Conservation (phyloP, 805 yeast genomes). For the Komagataella mondaviorum region DNA sequence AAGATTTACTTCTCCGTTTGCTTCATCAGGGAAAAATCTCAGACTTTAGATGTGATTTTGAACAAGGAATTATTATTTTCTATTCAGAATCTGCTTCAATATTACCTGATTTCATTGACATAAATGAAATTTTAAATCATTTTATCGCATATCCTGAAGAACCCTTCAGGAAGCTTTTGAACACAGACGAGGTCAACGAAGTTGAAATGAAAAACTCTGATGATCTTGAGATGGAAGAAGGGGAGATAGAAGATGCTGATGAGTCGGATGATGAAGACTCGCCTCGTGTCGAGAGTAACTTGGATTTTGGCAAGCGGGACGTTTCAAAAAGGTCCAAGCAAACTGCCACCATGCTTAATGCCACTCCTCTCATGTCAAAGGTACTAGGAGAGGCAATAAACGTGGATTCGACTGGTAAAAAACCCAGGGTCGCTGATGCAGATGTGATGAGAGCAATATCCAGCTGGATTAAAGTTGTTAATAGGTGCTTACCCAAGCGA, state of each 20-base stretch:
- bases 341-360: background rate
- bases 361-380: background rate
- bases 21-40: background rate
- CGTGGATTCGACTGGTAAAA: background rate
- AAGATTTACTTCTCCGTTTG: background rate
- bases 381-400: background rate
- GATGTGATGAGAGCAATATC: background rate
- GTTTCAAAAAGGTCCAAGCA: background rate
- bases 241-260: background rate
- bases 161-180: background rate
- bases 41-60: background rate
- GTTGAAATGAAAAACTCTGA: background rate
- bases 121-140: background rate
- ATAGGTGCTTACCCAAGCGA: constrained; percentile 3
- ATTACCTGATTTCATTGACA: background rate
- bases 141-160: background rate
- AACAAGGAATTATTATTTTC: background rate
- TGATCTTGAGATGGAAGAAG: background rate
- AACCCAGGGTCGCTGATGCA: background rate
- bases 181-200: background rate
- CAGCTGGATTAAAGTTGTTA: constrained; percentile 3
- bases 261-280: background rate
- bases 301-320: background rate
- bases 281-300: background rate
- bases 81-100: constrained; percentile 1